phyloP scores from a whole-genome alignment of 2,329 filamentous ascomycete genomes.

The Microthyrium microscopicum region DNA sequence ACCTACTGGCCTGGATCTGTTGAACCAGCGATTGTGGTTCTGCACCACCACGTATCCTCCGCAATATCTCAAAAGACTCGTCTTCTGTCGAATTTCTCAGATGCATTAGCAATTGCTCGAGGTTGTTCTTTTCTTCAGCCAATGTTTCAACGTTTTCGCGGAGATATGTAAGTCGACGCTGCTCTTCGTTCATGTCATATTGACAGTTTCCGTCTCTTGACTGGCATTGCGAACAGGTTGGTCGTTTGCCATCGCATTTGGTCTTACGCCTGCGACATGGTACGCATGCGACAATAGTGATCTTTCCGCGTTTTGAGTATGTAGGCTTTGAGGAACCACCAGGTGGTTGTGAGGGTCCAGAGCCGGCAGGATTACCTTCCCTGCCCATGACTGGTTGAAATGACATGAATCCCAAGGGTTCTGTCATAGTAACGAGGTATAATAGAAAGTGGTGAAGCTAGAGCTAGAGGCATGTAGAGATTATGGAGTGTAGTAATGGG shows the following conservation, averaged over 20 bases:
- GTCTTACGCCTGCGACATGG: conserved; percentile 13
- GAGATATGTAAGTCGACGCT: conserved; percentile 12
- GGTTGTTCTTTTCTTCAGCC: conserved; percentile 10
- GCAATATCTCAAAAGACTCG: conserved; percentile 11
- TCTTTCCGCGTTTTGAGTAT: conserved; percentile 10
- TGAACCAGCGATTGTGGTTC: conserved; percentile 11
- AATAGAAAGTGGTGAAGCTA: no score
- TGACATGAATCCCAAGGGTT: no score
- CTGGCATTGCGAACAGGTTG: conserved; percentile 11
- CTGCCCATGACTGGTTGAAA: no score
- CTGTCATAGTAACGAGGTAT: no score
- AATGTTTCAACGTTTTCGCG: conserved; percentile 13
- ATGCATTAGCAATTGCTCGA: conserved; percentile 11
- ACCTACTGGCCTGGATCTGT: conserved; percentile 10
- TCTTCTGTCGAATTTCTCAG: conserved; percentile 10
- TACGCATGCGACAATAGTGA: conserved; percentile 14
- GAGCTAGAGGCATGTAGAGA: no score
- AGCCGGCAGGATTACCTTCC: no score
- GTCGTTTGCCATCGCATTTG: conserved; percentile 14
- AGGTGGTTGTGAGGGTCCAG: conserved; percentile 1
- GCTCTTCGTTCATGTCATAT: conserved; percentile 15
- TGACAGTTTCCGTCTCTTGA: conserved; percentile 10
- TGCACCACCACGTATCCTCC: conserved; percentile 9
- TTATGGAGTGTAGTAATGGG: no score
- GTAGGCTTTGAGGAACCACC: conserved; percentile 5